Base-by-base conservation (phyloP, 208 protist genomes). In the Borovskyia barvae region DNA sequence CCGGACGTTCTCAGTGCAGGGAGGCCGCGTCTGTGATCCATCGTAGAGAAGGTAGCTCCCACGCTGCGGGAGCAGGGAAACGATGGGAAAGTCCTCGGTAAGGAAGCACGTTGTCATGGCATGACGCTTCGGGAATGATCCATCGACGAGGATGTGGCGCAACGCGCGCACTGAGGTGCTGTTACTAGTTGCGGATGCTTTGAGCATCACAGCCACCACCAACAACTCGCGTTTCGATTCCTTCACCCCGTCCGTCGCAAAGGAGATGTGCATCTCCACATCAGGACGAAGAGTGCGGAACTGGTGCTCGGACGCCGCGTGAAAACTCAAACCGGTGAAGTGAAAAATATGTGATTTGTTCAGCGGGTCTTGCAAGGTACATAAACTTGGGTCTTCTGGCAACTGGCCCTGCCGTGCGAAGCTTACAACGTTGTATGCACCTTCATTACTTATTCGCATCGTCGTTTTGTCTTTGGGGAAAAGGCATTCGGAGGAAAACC, bases 11-110 rank as follows among this genome's bases (percentile, higher is more conserved):
- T 90, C 82, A 8, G 63, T 74, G 65, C 86, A 93, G 20, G 86
- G 86, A 42, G 90, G 85, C 29, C 70, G 75, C 41, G 90, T 89
- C 43, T 73, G 59, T 2, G 90, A 95, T 46, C 84, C 90, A 50
- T 80, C 71, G 73, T 93, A 95, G 12, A 72, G 53, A 17, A 90
- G 52, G 66, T 91, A 93, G 62, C 72, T 90, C 56, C 80, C 54
- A 15, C 66, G 47, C 11, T 29, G 32, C 0, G 84, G 80, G 19
- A 91, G 60, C 2, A 94, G 48, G 33, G 61, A 74, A 30, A 42
- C 26, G 49, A 92, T 35, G 24, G 72, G 36, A 28, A 90, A 47
- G 25, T 80, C 50, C 69, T 86, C 72, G 3, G 61, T 70, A 20
- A 93, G 47, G 25, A 75, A 80, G 65, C 79, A 86, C 24, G 76